Percentiles rank a stretch among this genome's conserved stretches.
Evolutionary conservation across 2,329 filamentous ascomycete genomes (phyloP).

Genomic region (Chrysosporium queenslandicum): DNA sequence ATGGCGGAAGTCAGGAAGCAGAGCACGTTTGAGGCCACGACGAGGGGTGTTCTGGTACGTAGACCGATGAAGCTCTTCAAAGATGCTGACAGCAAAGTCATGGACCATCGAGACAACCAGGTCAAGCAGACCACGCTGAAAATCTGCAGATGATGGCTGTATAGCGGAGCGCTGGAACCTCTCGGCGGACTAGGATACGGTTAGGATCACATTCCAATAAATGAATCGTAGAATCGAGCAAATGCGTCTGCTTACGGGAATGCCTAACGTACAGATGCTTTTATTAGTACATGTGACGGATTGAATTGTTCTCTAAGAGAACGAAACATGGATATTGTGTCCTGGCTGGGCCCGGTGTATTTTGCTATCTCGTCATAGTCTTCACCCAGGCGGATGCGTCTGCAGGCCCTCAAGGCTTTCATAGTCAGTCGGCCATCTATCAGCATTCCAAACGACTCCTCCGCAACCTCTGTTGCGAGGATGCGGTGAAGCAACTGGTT

Average conservation of each 20-base stretch:
- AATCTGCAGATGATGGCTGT: conserved; percentile 8
- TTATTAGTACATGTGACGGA: conserved; percentile 9
- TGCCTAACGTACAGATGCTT: conserved; percentile 8
- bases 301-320: conserved; percentile 10
- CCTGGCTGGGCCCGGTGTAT: conserved; percentile 5
- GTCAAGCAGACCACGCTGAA: conserved; percentile 9
- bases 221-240: background rate
- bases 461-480: conserved; percentile 8
- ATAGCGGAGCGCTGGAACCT: conserved; percentile 6
- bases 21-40: conserved; percentile 3
- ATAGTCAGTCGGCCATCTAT: conserved; percentile 11
- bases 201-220: conserved; percentile 3
- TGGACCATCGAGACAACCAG: conserved; percentile 13
- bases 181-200: conserved; percentile 10
- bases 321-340: conserved; percentile 9
- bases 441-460: conserved; percentile 13
- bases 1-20: conserved; percentile 5
- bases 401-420: conserved; percentile 6
- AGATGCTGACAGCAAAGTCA: conserved; percentile 11
- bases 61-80: conserved; percentile 10
- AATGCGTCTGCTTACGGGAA: conserved; percentile 2
- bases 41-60: conserved; percentile 9
- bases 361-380: conserved; percentile 10
- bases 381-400: conserved; percentile 3
- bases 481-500: conserved; percentile 7